Percentiles rank a stretch among this genome's conserved stretches.
These are phyloP conservation scores for Irineochytrium annulatum DNA, from an alignment of 192 early-diverging fungal genomes.

Conservation along the genomic window DNA sequence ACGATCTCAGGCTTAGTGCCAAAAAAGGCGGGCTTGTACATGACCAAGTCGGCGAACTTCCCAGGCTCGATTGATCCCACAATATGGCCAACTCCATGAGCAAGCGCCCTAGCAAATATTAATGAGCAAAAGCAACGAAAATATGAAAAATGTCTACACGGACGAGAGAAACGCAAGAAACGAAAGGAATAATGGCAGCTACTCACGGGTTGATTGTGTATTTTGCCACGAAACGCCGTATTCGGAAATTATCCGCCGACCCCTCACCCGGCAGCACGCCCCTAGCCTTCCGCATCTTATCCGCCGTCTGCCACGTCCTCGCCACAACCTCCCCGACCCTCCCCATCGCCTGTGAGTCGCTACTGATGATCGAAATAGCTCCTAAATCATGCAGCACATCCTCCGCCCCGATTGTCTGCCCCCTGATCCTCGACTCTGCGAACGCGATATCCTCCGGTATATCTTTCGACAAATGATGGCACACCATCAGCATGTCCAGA, in stretches of 20 bases:
- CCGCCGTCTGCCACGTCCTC: conserved; percentile 92
- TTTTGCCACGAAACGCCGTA: conserved; percentile 90
- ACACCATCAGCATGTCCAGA: conserved; percentile 97
- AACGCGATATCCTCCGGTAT: conserved; percentile 97
- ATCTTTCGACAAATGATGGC: conserved; percentile 89
- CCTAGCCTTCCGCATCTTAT: conserved; percentile 88
- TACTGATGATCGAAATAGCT: conserved; percentile 90
- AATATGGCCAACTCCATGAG: conserved; percentile 80
- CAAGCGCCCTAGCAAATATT: conserved; percentile 61
- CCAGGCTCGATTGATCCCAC: conserved; percentile 92
- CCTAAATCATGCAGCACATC: conserved; percentile 94
- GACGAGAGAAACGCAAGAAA: conserved; percentile 6
- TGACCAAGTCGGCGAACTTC: conserved; percentile 90
- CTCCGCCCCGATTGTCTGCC: conserved; percentile 96
- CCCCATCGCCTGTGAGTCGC: conserved; percentile 96
- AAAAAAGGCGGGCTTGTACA: conserved; percentile 82
- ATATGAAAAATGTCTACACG: neutral
- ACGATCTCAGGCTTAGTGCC: conserved; percentile 82
- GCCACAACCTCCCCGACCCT: conserved; percentile 89
- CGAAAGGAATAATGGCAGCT: too few species aligned
- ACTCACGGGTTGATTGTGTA: conserved; percentile 96
- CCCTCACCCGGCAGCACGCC: conserved; percentile 19
- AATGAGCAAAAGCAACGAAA: neutral
- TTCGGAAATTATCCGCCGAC: conserved; percentile 74
- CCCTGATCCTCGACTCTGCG: conserved; percentile 92